Percentiles rank a stretch among this genome's conserved stretches.
Evolutionary conservation across 225 moss, liverwort and hornwort genomes (phyloP).

Genomic region (Straminergon stramineum): DNA sequence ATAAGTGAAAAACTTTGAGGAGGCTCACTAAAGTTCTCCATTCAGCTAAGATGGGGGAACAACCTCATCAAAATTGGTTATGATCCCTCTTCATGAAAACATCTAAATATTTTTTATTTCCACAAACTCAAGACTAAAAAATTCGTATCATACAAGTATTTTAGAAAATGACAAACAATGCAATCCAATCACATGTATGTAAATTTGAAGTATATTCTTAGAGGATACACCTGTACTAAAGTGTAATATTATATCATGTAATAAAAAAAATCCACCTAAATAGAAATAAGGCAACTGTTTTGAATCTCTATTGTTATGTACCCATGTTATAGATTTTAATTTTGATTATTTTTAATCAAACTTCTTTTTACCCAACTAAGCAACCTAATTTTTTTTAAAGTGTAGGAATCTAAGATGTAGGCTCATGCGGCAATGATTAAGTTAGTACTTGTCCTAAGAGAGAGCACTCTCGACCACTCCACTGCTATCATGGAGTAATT

Average conservation of each 20-base stretch:
- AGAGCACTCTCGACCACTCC: no score
- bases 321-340: neutral
- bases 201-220: neutral
- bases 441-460: no score
- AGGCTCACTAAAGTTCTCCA: no score
- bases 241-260: neutral
- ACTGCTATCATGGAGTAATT: neutral
- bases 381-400: neutral
- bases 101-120: neutral
- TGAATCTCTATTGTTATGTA: neutral
- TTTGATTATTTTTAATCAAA: neutral
- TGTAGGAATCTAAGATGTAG: neutral
- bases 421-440: neutral
- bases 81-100: neutral
- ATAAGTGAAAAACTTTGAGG: neutral
- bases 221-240: accelerated
- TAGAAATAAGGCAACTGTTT: neutral
- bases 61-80: no score
- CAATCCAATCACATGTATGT: neutral
- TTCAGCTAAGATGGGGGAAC: neutral
- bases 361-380: accelerated
- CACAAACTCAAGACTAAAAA: neutral
- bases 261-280: no score
- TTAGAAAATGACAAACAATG: neutral
- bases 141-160: neutral